phyloP scores from a whole-genome alignment of 2,329 filamentous ascomycete genomes.

The Ilyonectria robusta region DNA sequence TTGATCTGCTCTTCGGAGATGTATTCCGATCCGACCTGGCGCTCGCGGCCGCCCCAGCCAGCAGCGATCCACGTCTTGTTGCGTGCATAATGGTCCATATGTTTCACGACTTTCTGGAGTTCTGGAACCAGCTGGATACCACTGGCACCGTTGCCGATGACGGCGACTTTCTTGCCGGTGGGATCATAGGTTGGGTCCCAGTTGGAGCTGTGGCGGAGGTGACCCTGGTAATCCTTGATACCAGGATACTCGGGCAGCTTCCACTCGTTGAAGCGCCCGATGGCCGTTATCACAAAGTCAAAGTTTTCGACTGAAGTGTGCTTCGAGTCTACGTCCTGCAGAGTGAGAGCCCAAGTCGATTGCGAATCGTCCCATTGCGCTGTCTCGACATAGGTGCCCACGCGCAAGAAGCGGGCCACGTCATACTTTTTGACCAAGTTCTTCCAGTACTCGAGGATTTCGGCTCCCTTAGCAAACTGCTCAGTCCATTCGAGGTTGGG shows the following conservation, averaged over 20 bases:
- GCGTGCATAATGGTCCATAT: slow-evolving; percentile 74
- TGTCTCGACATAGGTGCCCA: too few relatives aligned
- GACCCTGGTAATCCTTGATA: slow-evolving; percentile 48
- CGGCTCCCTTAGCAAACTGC: slow-evolving; percentile 74
- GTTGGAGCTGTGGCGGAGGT: too few relatives aligned
- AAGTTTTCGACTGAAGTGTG: too few relatives aligned
- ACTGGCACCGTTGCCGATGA: background rate
- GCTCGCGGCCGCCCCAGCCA: too few relatives aligned
- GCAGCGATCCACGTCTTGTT: slow-evolving; percentile 74
- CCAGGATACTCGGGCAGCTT: slow-evolving; percentile 63
- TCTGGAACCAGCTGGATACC: slow-evolving; percentile 60
- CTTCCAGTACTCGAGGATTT: slow-evolving; percentile 78
- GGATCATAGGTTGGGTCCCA: background rate
- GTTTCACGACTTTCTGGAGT: slow-evolving; percentile 61
- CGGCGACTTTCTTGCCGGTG: background rate
- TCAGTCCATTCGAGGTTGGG: slow-evolving; percentile 78
- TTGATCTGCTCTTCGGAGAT: too few relatives aligned
- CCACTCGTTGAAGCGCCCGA: too few relatives aligned
- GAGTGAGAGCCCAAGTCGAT: too few relatives aligned
- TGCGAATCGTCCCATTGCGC: too few relatives aligned
- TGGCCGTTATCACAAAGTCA: too few relatives aligned
- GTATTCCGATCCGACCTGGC: too few relatives aligned
- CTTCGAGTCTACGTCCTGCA: too few relatives aligned
- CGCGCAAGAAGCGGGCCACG: slow-evolving; percentile 52
- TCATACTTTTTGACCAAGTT: slow-evolving; percentile 72